Percentiles rank a stretch among this genome's conserved stretches.
Conservation (phyloP, 345 rosid species). For the Eucalyptus melliodora region DNA sequence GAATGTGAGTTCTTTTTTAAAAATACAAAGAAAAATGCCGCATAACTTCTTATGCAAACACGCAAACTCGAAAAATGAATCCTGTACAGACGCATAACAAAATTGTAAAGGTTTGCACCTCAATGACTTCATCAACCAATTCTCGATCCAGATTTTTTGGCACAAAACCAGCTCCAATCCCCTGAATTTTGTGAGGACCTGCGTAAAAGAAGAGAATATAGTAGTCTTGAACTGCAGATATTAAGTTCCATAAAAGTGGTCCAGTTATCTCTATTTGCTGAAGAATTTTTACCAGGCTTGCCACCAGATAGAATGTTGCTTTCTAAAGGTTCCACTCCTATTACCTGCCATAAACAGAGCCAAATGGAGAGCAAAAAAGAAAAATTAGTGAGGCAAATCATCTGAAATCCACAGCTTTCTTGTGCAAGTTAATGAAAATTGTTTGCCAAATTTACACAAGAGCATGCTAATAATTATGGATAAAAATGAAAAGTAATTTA, state of each 20-base stretch:
- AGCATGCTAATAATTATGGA: background rate
- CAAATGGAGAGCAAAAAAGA: background rate
- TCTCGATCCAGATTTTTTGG: constrained; percentile 71
- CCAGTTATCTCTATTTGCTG: background rate
- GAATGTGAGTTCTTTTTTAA: background rate
- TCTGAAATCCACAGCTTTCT: background rate
- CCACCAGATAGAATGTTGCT: constrained; percentile 84
- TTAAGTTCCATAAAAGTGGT: background rate
- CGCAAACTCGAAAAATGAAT: background rate
- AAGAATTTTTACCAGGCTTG: constrained; percentile 46
- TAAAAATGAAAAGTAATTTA: background rate
- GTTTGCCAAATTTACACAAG: background rate
- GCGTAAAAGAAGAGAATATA: background rate
- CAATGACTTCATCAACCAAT: constrained; percentile 76
- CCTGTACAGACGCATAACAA: background rate
- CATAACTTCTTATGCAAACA: background rate
- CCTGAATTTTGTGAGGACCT: constrained; percentile 99
- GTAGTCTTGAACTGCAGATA: background rate
- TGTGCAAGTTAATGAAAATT: background rate
- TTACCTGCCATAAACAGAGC: constrained; percentile 30
- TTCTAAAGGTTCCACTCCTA: constrained; percentile 79
- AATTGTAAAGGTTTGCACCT: constrained; percentile 16
- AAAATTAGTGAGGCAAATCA: background rate
- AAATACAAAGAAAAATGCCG: background rate
- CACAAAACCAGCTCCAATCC: constrained; percentile 97